Evolutionary conservation across 768 basidiomycete species (phyloP).

Genomic region (Tremella fuciformis): DNA sequence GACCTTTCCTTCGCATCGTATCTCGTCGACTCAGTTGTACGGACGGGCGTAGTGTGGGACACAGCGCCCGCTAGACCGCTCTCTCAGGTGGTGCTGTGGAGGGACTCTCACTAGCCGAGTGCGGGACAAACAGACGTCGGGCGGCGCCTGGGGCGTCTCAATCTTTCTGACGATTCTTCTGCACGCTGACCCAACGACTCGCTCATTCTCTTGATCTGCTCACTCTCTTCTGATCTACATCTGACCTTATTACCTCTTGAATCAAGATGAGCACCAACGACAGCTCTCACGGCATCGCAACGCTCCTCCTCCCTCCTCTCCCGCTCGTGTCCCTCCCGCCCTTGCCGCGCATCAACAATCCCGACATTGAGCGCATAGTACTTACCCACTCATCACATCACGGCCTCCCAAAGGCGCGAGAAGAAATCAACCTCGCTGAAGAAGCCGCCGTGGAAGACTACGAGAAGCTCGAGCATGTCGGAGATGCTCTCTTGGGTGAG

Average conservation of each 20-base stretch:
- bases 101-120: no score
- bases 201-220: neutral
- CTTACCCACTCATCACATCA: conserved; percentile 23
- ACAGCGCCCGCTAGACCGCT: no score
- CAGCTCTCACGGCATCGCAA: no score
- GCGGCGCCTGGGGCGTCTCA: no score
- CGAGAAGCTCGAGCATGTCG: conserved; percentile 45
- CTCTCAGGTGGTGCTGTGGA: no score
- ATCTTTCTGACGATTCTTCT: no score
- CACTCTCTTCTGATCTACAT: neutral
- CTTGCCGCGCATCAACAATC: conserved; percentile 26
- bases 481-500: conserved; percentile 39
- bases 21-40: no score
- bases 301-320: conserved; percentile 8
- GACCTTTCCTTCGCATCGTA: no score
- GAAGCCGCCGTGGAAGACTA: conserved; percentile 19
- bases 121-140: no score
- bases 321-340: conserved; percentile 19
- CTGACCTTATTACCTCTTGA: no score
- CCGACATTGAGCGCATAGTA: conserved; percentile 12
- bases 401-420: conserved; percentile 7
- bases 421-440: conserved; percentile 12
- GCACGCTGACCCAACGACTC: neutral
- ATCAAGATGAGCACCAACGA: no score
- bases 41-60: no score